These are phyloP conservation scores for Endogone sp. DNA, from an alignment of 192 early-diverging fungal species.

Conservation along the genomic window DNA sequence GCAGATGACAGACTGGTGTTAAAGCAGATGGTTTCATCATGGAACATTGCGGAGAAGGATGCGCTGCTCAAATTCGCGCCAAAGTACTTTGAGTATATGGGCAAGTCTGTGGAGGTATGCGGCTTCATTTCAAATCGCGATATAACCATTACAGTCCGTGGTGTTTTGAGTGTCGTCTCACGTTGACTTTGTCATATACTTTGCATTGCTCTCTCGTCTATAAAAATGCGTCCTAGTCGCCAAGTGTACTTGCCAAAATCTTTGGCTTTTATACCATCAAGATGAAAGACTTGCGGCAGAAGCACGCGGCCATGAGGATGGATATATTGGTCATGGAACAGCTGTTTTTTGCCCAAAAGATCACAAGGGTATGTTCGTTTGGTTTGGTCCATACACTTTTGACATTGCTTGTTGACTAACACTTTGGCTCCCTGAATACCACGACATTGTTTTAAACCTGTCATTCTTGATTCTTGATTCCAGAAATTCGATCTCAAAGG, in stretches of 20 bases:
- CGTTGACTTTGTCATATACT: neutral
- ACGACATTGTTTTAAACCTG: neutral
- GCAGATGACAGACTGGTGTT: constrained; percentile 83
- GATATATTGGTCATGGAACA: constrained; percentile 96
- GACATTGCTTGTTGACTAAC: constrained; percentile 32
- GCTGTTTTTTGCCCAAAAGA: constrained; percentile 73
- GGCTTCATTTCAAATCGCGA: neutral
- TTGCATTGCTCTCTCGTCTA: constrained; percentile 3
- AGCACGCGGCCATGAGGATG: constrained; percentile 66
- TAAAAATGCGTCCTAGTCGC: constrained; percentile 29
- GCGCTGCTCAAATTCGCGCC: constrained; percentile 86
- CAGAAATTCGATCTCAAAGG: constrained; percentile 80
- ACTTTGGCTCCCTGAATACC: too few relatives aligned
- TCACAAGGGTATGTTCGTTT: constrained; percentile 56
- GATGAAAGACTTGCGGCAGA: constrained; percentile 67
- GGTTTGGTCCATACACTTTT: too few relatives aligned
- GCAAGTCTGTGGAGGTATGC: constrained; percentile 44
- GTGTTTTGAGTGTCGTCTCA: too few relatives aligned
- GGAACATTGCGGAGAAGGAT: constrained; percentile 76
- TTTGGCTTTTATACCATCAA: constrained; percentile 89
- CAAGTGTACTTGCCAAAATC: constrained; percentile 79
- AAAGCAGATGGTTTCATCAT: constrained; percentile 76
- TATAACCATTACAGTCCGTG: neutral
- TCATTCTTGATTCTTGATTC: neutral
- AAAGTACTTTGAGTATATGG: constrained; percentile 85